Percentiles rank a stretch among this genome's conserved stretches.
Evolutionary conservation across 805 yeast species (phyloP).

Genomic region (Yarrowia porcina): DNA sequence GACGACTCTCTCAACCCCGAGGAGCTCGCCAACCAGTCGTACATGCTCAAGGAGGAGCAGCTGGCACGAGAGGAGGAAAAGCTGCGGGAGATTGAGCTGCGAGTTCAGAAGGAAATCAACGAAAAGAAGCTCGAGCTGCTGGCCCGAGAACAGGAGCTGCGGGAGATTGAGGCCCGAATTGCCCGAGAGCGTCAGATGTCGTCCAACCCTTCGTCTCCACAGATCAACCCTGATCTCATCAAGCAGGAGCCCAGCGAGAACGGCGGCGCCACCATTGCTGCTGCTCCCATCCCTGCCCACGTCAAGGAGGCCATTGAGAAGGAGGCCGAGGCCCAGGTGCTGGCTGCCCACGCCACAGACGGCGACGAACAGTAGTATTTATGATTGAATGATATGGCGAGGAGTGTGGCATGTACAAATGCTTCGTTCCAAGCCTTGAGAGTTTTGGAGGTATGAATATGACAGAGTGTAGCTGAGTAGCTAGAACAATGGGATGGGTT

Average conservation of each 20-base stretch:
- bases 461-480: too few species aligned
- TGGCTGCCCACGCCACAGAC: constrained; percentile 12
- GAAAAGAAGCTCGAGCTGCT: constrained; percentile 39
- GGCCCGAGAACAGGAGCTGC: constrained; percentile 43
- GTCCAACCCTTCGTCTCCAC: constrained; percentile 23
- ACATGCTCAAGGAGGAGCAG: constrained; percentile 43
- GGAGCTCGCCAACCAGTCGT: constrained; percentile 42
- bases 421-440: too few species aligned
- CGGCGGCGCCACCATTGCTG: not conserved
- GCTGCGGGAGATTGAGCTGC: constrained; percentile 41
- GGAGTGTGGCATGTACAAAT: too few species aligned
- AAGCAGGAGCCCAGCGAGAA: constrained; percentile 18
- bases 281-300: constrained; percentile 14
- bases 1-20: constrained; percentile 38
- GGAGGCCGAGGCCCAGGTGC: constrained; percentile 24
- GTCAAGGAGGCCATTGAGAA: constrained; percentile 19
- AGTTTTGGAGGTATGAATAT: too few species aligned
- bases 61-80: constrained; percentile 42
- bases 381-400: not conserved
- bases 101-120: constrained; percentile 41
- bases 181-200: constrained; percentile 29
- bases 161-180: constrained; percentile 41
- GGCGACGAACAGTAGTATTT: constrained; percentile 16
- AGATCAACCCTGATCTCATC: constrained; percentile 7
- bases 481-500: too few species aligned